These are phyloP conservation scores for Penicillium antarcticum DNA, from an alignment of 495 filamentous ascomycete genomes.

Conservation along the genomic window DNA sequence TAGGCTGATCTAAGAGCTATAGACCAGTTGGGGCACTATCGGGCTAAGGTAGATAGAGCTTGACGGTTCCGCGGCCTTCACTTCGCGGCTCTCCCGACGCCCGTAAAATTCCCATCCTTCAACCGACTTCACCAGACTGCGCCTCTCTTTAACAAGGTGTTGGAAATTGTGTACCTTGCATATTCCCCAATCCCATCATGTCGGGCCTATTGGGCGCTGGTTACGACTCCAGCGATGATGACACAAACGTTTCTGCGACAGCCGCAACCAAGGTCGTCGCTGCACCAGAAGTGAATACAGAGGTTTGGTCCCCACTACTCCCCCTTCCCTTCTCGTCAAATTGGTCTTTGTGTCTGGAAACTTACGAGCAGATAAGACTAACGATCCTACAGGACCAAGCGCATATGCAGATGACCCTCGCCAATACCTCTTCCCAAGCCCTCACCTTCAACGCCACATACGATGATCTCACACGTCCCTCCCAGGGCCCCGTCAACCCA, in stretches of 20 bases:
- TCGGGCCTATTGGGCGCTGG: slow-evolving; percentile 44
- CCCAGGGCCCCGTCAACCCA: slow-evolving; percentile 76
- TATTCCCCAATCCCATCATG: slow-evolving; percentile 29
- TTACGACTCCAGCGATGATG: slow-evolving; percentile 57
- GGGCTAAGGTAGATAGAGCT: neutral
- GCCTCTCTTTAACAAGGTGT: slow-evolving; percentile 3
- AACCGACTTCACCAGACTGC: slow-evolving; percentile 3
- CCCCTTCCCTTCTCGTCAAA: neutral
- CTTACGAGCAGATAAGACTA: slow-evolving; percentile 27
- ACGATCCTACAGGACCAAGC: slow-evolving; percentile 51
- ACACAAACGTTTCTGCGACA: slow-evolving; percentile 25
- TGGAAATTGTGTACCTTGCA: slow-evolving; percentile 1
- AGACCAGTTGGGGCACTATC: too few relatives aligned
- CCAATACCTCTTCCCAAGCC: slow-evolving; percentile 50
- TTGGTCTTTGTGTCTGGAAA: neutral
- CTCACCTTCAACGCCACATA: slow-evolving; percentile 64
- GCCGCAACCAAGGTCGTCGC: slow-evolving; percentile 46
- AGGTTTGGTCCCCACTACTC: slow-evolving; percentile 53
- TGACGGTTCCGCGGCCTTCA: slow-evolving; percentile 19
- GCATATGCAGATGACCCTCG: slow-evolving; percentile 54
- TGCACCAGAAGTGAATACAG: slow-evolving; percentile 58
- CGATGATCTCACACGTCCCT: slow-evolving; percentile 66
- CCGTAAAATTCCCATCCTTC: slow-evolving; percentile 37
- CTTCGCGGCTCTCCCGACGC: slow-evolving; percentile 21
- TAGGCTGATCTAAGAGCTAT: too few relatives aligned